Percentiles rank a stretch among this genome's conserved stretches.
Evolutionary conservation across 2,329 filamentous ascomycete genomes (phyloP).

Genomic region (Phyllosticta capitalensis): DNA sequence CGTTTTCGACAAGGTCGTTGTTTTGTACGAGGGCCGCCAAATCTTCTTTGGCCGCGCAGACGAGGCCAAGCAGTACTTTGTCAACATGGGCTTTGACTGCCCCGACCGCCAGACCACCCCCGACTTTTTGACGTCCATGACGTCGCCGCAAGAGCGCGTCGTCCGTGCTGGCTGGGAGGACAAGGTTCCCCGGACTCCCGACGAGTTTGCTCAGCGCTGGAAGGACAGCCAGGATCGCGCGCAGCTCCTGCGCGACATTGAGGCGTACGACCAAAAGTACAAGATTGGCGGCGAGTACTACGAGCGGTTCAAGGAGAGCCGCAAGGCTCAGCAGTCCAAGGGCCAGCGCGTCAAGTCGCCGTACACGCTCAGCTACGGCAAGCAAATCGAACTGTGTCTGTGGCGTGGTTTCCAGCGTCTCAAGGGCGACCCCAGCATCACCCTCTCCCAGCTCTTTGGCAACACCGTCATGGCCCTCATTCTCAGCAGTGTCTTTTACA

Average conservation of each 20-base stretch:
- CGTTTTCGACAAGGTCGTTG: constrained; percentile 55
- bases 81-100: constrained; percentile 58
- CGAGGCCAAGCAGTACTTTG: constrained; percentile 57
- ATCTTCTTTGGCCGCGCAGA: constrained; percentile 58
- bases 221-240: constrained; percentile 39
- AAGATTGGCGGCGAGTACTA: constrained; percentile 28
- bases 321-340: constrained; percentile 31
- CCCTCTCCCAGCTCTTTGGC: constrained; percentile 53
- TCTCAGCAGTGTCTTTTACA: constrained; percentile 68
- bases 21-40: constrained; percentile 56
- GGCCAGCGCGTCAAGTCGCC: constrained; percentile 54
- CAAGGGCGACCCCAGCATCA: constrained; percentile 59
- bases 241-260: constrained; percentile 29
- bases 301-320: constrained; percentile 29
- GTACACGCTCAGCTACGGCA: constrained; percentile 62
- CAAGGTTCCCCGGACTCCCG: constrained; percentile 27
- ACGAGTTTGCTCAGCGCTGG: constrained; percentile 37
- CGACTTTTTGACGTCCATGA: constrained; percentile 67
- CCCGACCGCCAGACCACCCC: constrained; percentile 56
- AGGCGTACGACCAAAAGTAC: constrained; percentile 28
- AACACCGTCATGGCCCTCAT: constrained; percentile 67
- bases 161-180: constrained; percentile 30
- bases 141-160: constrained; percentile 32
- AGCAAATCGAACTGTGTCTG: constrained; percentile 68
- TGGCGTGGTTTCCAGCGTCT: constrained; percentile 67